Percentiles rank a stretch among this genome's conserved stretches.
Conservation (phyloP, 164 flowering plant genomes). For the Tetracentron sinense region DNA sequence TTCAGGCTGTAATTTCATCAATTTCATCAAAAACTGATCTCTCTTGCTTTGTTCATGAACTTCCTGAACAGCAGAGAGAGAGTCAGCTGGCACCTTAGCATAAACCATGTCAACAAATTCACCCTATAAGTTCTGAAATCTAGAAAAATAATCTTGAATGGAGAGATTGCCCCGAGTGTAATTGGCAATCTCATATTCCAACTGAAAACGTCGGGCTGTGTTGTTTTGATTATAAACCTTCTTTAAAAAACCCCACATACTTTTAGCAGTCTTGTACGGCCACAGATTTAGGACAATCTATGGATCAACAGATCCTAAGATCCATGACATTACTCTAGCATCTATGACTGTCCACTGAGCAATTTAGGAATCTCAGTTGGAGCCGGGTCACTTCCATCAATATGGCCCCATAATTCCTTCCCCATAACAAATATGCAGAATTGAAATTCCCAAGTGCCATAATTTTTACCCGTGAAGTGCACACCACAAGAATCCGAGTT, state of each 20-base stretch:
- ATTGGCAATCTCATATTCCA: background rate
- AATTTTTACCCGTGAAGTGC: background rate
- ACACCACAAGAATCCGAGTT: too few relatives aligned
- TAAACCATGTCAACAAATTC: background rate
- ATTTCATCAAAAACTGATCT: too few relatives aligned
- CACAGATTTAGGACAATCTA: background rate
- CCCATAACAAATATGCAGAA: background rate
- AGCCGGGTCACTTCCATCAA: background rate
- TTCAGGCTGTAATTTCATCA: constrained; percentile 4
- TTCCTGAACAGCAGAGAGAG: background rate
- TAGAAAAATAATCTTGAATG: background rate
- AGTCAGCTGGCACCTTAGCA: background rate
- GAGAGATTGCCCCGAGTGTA: background rate
- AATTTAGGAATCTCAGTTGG: background rate
- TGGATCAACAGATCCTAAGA: background rate
- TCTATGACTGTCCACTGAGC: background rate
- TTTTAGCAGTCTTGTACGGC: background rate
- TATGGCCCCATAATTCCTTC: background rate
- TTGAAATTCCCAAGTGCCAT: background rate
- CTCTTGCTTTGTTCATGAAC: background rate
- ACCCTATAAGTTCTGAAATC: background rate
- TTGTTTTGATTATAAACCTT: constrained; percentile 4
- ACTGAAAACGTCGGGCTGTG: constrained; percentile 7
- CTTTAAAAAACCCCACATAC: background rate
- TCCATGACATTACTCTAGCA: constrained; percentile 2